Evolutionary conservation across 2,329 filamentous ascomycete genomes (phyloP), one percentile per base, ranked within the genome.

Genomic region (Diplodia sapinea): DNA sequence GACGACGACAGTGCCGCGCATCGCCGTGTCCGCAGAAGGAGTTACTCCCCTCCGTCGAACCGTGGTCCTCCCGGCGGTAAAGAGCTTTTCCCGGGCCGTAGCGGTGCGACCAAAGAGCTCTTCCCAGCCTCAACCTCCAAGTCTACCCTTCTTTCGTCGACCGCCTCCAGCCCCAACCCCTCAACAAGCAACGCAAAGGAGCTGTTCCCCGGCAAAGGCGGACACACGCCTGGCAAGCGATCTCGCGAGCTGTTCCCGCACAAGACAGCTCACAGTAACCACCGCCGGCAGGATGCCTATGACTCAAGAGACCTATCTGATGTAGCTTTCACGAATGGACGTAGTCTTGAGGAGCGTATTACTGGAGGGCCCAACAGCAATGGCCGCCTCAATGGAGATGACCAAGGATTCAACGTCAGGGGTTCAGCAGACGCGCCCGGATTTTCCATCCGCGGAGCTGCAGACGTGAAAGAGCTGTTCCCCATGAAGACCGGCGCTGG

Each of bases 31-130:
- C 79, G 82, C 29, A 79, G 79, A 69, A 76, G 82, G 49, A 82
- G 80, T 66, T 75, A 76, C 26, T 81, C 78, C 20, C 80, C 79
- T 54, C 73, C 72, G 52, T 64, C 69, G 59, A 49, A 71, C 71
- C 72, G 72, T 20, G 71, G 70, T 51, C 69, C 71, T 61, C 15
- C 68, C 36, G 36, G 20, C 77, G 72, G 71, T 52, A 75, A 81
- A 69, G 81, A 85, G 71, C 76, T 86, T 57, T 82, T 82, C 71
- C 80, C 79, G 76, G 2, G 72, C 75, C 11, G 75, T 76, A 74
- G 73, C 56, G 84, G 82, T 70, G 75, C 82, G 61, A 79, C 80
- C 71, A 87, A 84, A 70, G 88, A 90, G 70, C 82, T 90, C 1
- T 88, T 90, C 71, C 87, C 74, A 75, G 5, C 68, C 72, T 61